Base-by-base conservation (phyloP, 257 asterid genomes). In the Dorcoceras hygrometricum region DNA sequence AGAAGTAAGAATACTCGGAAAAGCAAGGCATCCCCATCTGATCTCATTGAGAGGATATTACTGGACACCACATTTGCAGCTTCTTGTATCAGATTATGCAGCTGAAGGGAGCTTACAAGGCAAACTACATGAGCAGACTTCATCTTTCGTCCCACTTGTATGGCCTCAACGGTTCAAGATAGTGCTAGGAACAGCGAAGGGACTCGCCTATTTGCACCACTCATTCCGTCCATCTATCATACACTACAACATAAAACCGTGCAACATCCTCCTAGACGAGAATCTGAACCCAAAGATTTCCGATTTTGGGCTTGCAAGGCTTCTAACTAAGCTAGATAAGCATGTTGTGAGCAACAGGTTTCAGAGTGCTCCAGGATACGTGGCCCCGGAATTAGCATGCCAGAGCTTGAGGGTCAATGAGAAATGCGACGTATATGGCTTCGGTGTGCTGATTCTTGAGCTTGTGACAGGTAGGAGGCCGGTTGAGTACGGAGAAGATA, bases 311-410 rank as follows among this genome's bases (percentile, higher is more conserved):
- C 75, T 88, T 11, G 90, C 89, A 0, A 77, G 96, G 77, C 86
- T 93, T 0, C 66, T 88, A 6, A 86, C 88, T 0, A 83, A 79
- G 46, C 83, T 87, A 1, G 95, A 92, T 28, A 84, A 77, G 68
- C 96, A 87, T 43, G 83, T 83, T 5, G 69, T 78, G 16, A 87
- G 81, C 65, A 86, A 67, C 68, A 66, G 98, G 54, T 86, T 89
- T 28, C 94, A 86, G 59, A 85, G 84, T 16, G 88, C 95, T n/a
- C 75, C 85, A 6, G 97, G 99, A 6, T 90, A 93, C 32, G 86
- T 85, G 55, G 99, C 99, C 0, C 99, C 99, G 0, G 99, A 93
- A 43, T 70, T 90, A 56, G 92, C 96, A 0, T 90, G 97, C 85
- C 91, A 84, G 84, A 90, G 87, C 84, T 62, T 90, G 12, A 86